These are phyloP conservation scores for Syzygium malaccense DNA, from an alignment of 441 rosid species.

Conservation along the genomic window DNA sequence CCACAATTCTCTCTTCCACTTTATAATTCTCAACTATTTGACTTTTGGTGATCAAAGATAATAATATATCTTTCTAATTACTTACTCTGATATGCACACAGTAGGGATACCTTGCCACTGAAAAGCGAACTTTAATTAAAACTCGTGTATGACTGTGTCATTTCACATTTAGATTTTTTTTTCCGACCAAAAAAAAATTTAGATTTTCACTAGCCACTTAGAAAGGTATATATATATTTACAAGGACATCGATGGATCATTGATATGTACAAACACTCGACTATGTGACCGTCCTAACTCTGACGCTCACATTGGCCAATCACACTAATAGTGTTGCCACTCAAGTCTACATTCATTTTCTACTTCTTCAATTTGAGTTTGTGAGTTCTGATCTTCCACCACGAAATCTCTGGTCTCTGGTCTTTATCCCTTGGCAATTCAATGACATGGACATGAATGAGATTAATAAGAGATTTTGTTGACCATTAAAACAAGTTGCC, in stretches of 20 bases:
- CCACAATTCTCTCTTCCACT: no score
- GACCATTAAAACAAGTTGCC: neutral
- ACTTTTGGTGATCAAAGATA: no score
- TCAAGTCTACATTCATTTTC: no score
- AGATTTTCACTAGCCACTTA: no score
- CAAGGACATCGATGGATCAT: neutral
- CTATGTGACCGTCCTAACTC: neutral
- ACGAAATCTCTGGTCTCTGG: no score
- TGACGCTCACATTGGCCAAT: neutral
- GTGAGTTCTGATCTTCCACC: neutral
- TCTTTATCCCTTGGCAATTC: no score
- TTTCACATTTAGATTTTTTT: no score
- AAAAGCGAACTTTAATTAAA: neutral
- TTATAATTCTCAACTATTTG: no score
- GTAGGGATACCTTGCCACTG: neutral
- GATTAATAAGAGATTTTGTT: neutral
- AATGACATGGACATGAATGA: neutral
- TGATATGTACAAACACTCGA: neutral
- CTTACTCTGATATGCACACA: neutral
- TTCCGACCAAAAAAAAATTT: no score
- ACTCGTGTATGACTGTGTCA: no score
- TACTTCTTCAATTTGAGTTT: no score
- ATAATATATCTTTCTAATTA: neutral
- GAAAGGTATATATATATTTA: no score
- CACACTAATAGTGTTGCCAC: neutral